phyloP scores from a whole-genome alignment of 768 basidiomycete genomes.

The Hygrophorus pudorinus region DNA sequence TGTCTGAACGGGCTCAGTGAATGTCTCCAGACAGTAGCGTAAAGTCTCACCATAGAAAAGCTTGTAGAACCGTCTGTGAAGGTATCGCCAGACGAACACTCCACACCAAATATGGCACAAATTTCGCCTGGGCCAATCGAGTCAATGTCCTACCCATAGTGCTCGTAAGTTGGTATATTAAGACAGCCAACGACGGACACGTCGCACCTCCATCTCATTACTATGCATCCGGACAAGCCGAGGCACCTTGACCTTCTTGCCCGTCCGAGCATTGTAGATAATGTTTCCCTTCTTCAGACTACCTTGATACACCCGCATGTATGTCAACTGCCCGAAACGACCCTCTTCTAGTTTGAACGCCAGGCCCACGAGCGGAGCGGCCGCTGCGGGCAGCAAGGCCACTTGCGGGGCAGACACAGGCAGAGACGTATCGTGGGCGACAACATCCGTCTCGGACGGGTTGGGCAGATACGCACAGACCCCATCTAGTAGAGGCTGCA shows the following conservation, averaged over 20 bases:
- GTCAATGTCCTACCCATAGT: constrained; percentile 75
- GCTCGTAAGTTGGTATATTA: not conserved
- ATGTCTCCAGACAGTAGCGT: not conserved
- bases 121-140: constrained; percentile 96
- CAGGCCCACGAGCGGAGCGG: constrained; percentile 82
- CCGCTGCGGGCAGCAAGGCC: constrained; percentile 70
- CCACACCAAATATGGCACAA: constrained; percentile 98
- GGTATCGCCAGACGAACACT: constrained; percentile 96
- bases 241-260: constrained; percentile 96
- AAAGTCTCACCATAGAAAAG: constrained; percentile 75
- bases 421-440: constrained; percentile 75
- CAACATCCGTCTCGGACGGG: constrained; percentile 67
- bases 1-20: constrained; percentile 39
- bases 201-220: constrained; percentile 92
- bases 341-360: constrained; percentile 99
- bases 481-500: constrained; percentile 90
- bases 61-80: constrained; percentile 88
- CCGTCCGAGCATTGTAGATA: constrained; percentile 88
- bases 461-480: constrained; percentile 93
- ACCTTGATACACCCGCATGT: constrained; percentile 97
- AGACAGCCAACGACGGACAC: not conserved
- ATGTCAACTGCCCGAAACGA: constrained; percentile 92
- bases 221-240: constrained; percentile 96
- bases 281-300: constrained; percentile 75
- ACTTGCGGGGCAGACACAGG: constrained; percentile 59